Evolutionary conservation across 257 asterid genomes (phyloP).

Genomic region (Solanum virginianum): DNA sequence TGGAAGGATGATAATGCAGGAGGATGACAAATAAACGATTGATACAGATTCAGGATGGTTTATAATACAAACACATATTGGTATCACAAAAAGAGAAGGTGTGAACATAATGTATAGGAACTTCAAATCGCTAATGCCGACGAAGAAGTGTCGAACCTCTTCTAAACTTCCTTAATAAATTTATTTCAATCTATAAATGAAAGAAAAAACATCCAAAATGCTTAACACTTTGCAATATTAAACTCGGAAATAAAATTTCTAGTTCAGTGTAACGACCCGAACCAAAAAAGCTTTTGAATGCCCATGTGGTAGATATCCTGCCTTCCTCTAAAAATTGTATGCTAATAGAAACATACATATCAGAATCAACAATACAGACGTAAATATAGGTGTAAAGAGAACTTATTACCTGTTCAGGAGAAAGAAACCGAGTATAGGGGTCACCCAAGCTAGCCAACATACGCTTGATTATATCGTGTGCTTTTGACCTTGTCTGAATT

Average conservation of each 20-base stretch:
- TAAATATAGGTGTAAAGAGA: neutral
- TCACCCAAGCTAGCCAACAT: constrained; percentile 89
- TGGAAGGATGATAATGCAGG: neutral
- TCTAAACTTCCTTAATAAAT: neutral
- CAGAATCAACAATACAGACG: neutral
- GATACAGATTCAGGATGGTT: neutral
- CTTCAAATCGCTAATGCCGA: neutral
- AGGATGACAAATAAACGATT: neutral
- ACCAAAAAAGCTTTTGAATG: neutral
- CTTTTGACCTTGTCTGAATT: constrained; percentile 65
- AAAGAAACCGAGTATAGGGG: constrained; percentile 81
- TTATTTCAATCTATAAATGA: neutral
- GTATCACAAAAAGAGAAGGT: neutral
- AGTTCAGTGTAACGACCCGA: neutral
- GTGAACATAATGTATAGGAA: neutral
- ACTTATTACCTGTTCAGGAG: constrained; percentile 69
- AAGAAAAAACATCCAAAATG: neutral
- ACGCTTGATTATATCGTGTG: constrained; percentile 69
- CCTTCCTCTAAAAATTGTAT: neutral
- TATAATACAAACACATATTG: neutral
- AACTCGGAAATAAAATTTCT: neutral
- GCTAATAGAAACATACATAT: neutral
- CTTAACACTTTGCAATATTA: neutral
- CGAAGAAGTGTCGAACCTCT: neutral
- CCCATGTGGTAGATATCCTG: neutral